Evolutionary conservation across 768 basidiomycete species (phyloP).

Genomic region (Naganishia kalamii): DNA sequence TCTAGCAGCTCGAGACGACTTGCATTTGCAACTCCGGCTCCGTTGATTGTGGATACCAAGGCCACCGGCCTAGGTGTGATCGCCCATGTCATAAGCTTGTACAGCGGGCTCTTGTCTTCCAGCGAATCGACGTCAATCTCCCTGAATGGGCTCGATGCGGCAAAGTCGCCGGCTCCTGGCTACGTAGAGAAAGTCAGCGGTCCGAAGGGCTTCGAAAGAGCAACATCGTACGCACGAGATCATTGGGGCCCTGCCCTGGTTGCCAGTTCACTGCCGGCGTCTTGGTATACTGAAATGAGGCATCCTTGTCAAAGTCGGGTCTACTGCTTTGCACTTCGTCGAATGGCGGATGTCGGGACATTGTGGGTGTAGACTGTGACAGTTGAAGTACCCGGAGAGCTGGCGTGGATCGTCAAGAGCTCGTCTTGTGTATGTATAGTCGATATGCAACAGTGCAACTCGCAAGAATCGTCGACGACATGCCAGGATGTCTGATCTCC

Average conservation of each 20-base stretch:
- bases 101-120: conserved; percentile 35
- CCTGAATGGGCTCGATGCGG: conserved; percentile 9
- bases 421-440: too few relatives aligned
- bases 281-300: conserved; percentile 12
- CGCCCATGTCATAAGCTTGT: conserved; percentile 56
- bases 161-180: conserved; percentile 17
- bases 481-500: not conserved
- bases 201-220: not conserved
- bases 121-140: conserved; percentile 17
- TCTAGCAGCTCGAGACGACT: conserved; percentile 17
- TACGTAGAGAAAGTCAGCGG: not conserved
- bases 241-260: conserved; percentile 13
- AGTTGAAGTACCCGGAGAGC: too few relatives aligned
- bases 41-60: conserved; percentile 59
- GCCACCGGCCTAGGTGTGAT: conserved; percentile 65
- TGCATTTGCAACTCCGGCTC: conserved; percentile 55
- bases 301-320: conserved; percentile 15
- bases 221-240: not conserved
- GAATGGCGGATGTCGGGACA: conserved; percentile 1
- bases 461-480: not conserved
- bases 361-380: too few relatives aligned
- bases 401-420: too few relatives aligned
- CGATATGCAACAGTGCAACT: too few relatives aligned
- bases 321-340: conserved; percentile 19
- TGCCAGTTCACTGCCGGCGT: conserved; percentile 18